These are phyloP conservation scores for Anisodus tanguticus DNA, from an alignment of 257 asterid genomes.

Conservation along the genomic window DNA sequence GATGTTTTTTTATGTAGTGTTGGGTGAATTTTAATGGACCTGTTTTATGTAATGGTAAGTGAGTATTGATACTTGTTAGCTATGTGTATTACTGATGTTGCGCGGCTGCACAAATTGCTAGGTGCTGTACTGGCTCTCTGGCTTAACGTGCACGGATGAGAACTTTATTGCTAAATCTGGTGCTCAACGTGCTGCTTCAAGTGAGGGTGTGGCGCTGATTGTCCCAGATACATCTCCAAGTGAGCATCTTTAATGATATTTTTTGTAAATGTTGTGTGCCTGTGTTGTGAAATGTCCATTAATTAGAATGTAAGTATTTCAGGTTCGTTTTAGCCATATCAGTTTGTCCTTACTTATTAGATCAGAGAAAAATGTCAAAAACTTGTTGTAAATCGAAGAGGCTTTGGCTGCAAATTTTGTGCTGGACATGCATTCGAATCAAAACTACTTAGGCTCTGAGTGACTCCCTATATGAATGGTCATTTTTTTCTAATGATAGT, in stretches of 20 bases:
- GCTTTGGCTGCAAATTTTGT: background rate
- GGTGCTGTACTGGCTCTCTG: constrained; percentile 99
- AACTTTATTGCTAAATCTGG: constrained; percentile 88
- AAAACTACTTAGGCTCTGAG: background rate
- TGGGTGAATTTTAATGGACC: background rate
- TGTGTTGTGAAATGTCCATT: background rate
- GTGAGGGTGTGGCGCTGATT: constrained; percentile 74
- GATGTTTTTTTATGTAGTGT: background rate
- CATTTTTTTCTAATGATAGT: background rate
- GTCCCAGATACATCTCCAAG: constrained; percentile 94
- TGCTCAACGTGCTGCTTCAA: constrained; percentile 93
- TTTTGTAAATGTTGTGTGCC: background rate
- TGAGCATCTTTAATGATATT: constrained; percentile 39
- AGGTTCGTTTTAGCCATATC: background rate
- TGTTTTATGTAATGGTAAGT: background rate
- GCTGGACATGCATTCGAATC: background rate
- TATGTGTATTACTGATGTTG: background rate
- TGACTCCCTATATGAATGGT: background rate
- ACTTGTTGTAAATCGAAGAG: background rate
- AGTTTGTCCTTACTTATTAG: background rate
- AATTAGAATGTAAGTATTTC: background rate
- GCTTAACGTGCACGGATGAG: constrained; percentile 94
- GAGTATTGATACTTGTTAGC: background rate
- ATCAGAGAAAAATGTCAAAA: background rate
- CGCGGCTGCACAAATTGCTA: constrained; percentile 14